Evolutionary conservation across 1,284 basidiomycete species (phyloP).

Genomic region (Cryptococcus hybrid): DNA sequence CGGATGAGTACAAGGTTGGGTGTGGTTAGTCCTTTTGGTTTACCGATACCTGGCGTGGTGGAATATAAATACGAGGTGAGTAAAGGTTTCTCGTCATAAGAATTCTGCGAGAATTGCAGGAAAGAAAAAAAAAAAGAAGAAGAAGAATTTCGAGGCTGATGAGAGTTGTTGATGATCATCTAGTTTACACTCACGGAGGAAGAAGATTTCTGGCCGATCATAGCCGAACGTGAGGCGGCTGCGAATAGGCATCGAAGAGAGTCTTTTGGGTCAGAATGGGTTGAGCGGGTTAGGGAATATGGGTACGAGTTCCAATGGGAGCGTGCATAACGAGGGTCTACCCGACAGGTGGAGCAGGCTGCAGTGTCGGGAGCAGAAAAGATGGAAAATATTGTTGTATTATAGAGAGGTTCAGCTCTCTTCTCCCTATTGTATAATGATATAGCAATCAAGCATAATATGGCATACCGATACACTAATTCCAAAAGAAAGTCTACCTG

Average conservation of each 20-base stretch:
- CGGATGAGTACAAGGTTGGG: constrained; percentile 11
- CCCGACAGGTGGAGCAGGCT: too few species aligned
- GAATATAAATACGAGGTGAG: constrained; percentile 25
- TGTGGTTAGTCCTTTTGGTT: constrained; percentile 17
- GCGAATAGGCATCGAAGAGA: constrained; percentile 8
- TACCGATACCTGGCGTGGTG: constrained; percentile 17
- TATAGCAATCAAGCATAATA: too few species aligned
- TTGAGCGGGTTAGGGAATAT: too few species aligned
- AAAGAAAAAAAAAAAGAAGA: too few species aligned
- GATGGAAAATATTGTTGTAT: too few species aligned
- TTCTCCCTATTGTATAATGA: too few species aligned
- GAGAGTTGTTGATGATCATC: not conserved
- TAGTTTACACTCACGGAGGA: constrained; percentile 25
- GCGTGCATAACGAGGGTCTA: too few species aligned
- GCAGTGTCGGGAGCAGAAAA: too few species aligned
- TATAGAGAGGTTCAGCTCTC: not conserved
- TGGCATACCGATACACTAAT: too few species aligned
- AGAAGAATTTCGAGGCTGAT: not conserved
- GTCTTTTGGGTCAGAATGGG: constrained; percentile 2
- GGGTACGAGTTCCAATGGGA: too few species aligned
- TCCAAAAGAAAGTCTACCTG: too few species aligned
- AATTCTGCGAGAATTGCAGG: not conserved
- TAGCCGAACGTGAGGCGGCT: constrained; percentile 19
- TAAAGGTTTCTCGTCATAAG: not conserved
- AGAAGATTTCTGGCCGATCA: constrained; percentile 31